These are phyloP conservation scores for Echeveria elegans DNA, from an alignment of 164 flowering plant genomes.

Conservation along the genomic window DNA sequence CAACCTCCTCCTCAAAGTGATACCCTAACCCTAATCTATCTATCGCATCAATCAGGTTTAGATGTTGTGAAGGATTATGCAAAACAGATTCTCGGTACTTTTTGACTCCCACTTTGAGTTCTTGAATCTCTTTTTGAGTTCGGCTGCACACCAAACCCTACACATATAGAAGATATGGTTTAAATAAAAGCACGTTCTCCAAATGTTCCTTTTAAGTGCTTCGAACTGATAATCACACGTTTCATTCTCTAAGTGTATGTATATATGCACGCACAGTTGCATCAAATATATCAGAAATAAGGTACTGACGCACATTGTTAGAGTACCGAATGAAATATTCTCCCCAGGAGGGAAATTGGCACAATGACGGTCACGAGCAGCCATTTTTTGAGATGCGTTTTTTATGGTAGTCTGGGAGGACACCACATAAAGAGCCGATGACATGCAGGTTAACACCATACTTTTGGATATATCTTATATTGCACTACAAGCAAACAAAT, in stretches of 20 bases:
- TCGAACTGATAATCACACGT: too few species aligned
- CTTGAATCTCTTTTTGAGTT: not conserved
- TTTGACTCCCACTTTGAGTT: not conserved
- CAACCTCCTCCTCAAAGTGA: slow-evolving; percentile 4
- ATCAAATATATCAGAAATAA: too few species aligned
- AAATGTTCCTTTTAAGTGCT: too few species aligned
- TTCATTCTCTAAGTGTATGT: not conserved
- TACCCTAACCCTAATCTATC: not conserved
- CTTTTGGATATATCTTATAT: too few species aligned
- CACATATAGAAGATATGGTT: too few species aligned
- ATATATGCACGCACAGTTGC: too few species aligned
- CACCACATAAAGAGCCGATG: not conserved
- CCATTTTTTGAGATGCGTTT: not conserved
- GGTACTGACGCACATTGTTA: not conserved
- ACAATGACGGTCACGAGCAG: not conserved
- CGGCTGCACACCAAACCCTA: not conserved
- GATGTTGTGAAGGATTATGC: not conserved
- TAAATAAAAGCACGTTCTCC: too few species aligned
- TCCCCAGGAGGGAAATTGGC: not conserved
- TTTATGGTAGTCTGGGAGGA: not conserved
- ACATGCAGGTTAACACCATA: not conserved
- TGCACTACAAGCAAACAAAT: too few species aligned
- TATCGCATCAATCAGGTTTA: not conserved
- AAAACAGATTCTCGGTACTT: not conserved
- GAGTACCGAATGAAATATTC: not conserved